Percentiles rank a stretch among this genome's conserved stretches.
Conservation (phyloP, 2,329 filamentous ascomycete genomes). For the Penicillium nordicum region DNA sequence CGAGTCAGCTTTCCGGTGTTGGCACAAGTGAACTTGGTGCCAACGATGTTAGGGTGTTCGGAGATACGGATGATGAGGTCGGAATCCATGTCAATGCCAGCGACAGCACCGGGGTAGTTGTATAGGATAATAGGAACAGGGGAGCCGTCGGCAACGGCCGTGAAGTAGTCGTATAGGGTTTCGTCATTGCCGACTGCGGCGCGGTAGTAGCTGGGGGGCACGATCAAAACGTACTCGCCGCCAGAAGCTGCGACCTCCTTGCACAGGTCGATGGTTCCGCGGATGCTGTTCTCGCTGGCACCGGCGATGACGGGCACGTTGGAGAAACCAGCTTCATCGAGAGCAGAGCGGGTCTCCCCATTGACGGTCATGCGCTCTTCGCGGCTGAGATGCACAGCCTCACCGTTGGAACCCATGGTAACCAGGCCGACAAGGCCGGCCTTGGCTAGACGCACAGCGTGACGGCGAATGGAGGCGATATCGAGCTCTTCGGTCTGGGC, state of each 20-base stretch:
- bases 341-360: conserved; percentile 71
- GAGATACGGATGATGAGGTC: conserved; percentile 78
- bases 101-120: conserved; percentile 86
- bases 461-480: conserved; percentile 72
- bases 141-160: conserved; percentile 68
- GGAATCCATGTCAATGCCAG: conserved; percentile 85
- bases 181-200: conserved; percentile 67
- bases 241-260: conserved; percentile 65
- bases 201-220: conserved; percentile 82
- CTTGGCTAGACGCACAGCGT: conserved; percentile 72
- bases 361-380: conserved; percentile 75
- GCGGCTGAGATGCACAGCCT: conserved; percentile 78
- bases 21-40: conserved; percentile 88
- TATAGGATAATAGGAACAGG: conserved; percentile 79
- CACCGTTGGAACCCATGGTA: conserved; percentile 86
- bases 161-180: conserved; percentile 70
- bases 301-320: conserved; percentile 78
- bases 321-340: conserved; percentile 74
- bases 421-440: conserved; percentile 78
- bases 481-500: conserved; percentile 80
- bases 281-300: conserved; percentile 75
- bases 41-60: conserved; percentile 76
- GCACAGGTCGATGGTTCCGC: conserved; percentile 73
- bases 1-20: conserved; percentile 87
- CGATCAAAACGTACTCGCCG: conserved; percentile 74